Evolutionary conservation across 345 rosid species (phyloP).

Genomic region (Rhodamnia argentea): DNA sequence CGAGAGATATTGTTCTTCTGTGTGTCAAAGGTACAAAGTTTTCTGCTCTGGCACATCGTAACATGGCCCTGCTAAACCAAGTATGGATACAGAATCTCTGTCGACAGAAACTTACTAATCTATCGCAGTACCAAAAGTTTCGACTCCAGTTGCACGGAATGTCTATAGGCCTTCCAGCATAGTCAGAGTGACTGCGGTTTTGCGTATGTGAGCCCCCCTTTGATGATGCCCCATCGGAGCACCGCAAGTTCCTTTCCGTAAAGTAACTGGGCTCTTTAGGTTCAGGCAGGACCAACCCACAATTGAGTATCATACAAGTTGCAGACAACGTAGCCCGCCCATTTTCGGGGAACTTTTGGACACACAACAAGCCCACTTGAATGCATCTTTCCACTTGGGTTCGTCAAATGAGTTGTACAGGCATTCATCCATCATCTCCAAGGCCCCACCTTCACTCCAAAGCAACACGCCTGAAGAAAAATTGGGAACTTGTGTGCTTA

Average conservation of each 20-base stretch:
- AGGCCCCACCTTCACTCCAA: conserved; percentile 4
- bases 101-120: not conserved
- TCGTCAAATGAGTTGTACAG: not conserved
- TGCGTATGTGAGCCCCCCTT: not conserved
- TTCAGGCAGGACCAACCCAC: not conserved
- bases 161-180: not conserved
- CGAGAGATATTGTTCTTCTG: not conserved
- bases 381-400: not conserved
- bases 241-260: not conserved
- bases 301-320: too few species aligned
- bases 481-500: too few species aligned
- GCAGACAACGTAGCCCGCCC: too few species aligned
- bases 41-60: not conserved
- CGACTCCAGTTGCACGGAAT: not conserved
- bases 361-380: too few species aligned
- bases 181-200: not conserved
- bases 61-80: not conserved
- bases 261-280: not conserved
- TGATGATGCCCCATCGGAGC: not conserved
- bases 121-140: not conserved
- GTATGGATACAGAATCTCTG: not conserved
- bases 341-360: too few species aligned
- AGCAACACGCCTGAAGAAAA: conserved; percentile 15
- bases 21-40: not conserved
- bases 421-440: conserved; percentile 4